Conservation (phyloP, 768 basidiomycete genomes). For the Suillus americanus region DNA sequence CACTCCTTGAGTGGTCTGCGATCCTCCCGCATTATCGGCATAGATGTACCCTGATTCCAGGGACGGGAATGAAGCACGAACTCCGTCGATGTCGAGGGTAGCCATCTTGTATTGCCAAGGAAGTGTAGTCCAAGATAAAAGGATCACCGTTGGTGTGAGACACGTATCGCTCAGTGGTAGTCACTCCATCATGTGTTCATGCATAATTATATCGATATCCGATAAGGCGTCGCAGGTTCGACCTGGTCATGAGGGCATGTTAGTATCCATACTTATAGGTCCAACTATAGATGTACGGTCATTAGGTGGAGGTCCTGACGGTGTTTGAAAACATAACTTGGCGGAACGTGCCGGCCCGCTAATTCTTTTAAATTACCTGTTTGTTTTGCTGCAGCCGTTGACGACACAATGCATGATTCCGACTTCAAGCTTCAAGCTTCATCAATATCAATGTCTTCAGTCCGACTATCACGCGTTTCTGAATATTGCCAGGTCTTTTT, state of each 20-base stretch:
- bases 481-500: too few relatives aligned
- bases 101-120: constrained; percentile 14
- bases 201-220: neutral
- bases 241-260: neutral
- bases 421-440: too few relatives aligned
- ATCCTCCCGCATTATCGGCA: constrained; percentile 79
- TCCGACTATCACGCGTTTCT: neutral
- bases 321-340: neutral
- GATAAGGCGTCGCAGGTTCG: neutral
- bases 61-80: constrained; percentile 63
- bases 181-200: neutral
- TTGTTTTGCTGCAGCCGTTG: too few relatives aligned
- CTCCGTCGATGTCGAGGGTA: constrained; percentile 46
- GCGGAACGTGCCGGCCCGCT: neutral
- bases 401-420: neutral
- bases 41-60: constrained; percentile 60
- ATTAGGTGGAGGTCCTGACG: too few relatives aligned
- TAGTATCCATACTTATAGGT: too few relatives aligned
- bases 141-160: neutral
- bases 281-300: too few relatives aligned
- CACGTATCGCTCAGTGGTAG: neutral
- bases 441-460: too few relatives aligned
- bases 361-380: too few relatives aligned
- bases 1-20: constrained; percentile 55
- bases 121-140: neutral